Conservation (phyloP, 2,329 filamentous ascomycete genomes). For the Aspergillus melleus region DNA sequence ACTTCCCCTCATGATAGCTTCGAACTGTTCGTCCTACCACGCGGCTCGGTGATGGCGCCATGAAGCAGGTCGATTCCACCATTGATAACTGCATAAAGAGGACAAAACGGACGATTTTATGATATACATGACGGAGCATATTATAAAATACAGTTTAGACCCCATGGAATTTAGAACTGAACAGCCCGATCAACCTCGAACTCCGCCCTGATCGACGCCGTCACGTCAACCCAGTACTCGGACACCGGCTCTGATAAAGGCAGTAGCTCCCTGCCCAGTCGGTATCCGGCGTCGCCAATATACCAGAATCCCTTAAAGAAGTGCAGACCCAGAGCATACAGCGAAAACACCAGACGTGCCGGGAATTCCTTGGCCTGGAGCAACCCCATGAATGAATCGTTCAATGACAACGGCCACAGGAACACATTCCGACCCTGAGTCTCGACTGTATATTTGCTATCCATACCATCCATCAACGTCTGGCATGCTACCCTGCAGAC, state of each 20-base stretch:
- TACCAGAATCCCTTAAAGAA: background rate
- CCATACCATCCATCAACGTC: background rate
- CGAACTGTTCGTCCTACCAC: no score
- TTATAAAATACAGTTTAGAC: no score
- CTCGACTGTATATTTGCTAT: background rate
- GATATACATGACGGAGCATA: no score
- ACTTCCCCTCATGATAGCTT: no score
- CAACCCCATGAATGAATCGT: background rate
- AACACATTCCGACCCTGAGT: background rate
- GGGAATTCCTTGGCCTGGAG: background rate
- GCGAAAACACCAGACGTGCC: background rate
- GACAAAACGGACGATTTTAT: no score
- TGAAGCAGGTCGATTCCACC: background rate
- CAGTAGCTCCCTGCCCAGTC: background rate
- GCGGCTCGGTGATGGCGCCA: background rate
- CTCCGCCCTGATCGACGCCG: background rate
- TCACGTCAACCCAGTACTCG: background rate
- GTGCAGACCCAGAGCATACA: background rate
- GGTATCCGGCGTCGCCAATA: background rate
- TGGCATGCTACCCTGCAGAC: background rate
- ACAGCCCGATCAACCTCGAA: background rate
- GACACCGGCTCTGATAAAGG: background rate
- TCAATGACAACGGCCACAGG: background rate
- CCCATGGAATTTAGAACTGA: background rate
- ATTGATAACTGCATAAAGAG: background rate